A percentile compares a stretch with the other conserved stretches of the same genome.
Conservation (phyloP, 225 moss, liverwort and hornwort species). For the Polytrichum commune region DNA sequence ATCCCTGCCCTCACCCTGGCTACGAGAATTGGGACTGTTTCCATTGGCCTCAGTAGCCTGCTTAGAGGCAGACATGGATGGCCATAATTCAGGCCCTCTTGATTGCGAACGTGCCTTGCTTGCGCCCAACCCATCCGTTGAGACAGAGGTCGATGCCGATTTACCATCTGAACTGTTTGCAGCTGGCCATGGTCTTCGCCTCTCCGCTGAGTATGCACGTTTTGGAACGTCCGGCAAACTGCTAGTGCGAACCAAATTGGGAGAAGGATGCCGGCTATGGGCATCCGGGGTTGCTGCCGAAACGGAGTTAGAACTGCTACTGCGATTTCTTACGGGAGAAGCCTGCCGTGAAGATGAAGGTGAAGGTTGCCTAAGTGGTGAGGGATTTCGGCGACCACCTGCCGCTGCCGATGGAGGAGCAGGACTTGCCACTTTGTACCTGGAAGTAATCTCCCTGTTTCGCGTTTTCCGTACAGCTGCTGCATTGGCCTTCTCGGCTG, state of each 20-base stretch:
- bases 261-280: conserved; percentile 83
- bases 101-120: conserved; percentile 36
- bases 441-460: conserved; percentile 96
- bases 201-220: conserved; percentile 86
- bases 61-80: conserved; percentile 47
- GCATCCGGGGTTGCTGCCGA: conserved; percentile 12
- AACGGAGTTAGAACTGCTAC: conserved; percentile 13
- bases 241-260: conserved; percentile 70
- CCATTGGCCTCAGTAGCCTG: conserved; percentile 28
- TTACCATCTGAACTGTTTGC: conserved; percentile 36
- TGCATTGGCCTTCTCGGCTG: conserved; percentile 75
- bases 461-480: conserved; percentile 60
- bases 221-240: conserved; percentile 52
- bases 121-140: conserved; percentile 21
- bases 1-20: conserved; percentile 33
- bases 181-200: conserved; percentile 85
- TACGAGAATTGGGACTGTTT: conserved; percentile 15
- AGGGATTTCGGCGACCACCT: conserved; percentile 46
- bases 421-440: conserved; percentile 66
- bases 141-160: conserved; percentile 18
- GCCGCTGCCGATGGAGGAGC: conserved; percentile 35
- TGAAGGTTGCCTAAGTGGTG: conserved; percentile 49
- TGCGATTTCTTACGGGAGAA: conserved; percentile 50
- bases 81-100: conserved; percentile 55
- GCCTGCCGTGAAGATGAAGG: conserved; percentile 50